These are phyloP conservation scores for Solanum raphanifolium DNA, from an alignment of 257 asterid species.

Conservation along the genomic window DNA sequence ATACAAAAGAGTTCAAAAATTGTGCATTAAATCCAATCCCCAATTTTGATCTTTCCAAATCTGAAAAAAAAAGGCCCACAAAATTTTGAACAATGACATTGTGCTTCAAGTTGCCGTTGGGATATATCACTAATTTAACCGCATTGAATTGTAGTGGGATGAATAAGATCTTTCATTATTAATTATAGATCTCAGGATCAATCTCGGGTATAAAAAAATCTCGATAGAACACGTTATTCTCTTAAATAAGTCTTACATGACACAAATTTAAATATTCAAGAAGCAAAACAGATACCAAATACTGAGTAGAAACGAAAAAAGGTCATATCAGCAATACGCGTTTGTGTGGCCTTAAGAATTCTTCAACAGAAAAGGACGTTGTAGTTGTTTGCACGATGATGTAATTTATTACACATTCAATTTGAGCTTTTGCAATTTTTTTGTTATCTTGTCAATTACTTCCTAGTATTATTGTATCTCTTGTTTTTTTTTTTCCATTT, in stretches of 20 bases:
- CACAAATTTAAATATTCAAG: fast-evolving
- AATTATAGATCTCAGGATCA: fast-evolving
- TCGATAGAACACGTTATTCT: fast-evolving
- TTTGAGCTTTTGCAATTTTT: not conserved
- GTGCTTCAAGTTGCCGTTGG: not conserved
- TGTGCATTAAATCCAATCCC: not conserved
- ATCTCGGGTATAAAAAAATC: fast-evolving
- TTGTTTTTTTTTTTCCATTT: not conserved
- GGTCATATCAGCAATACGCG: not conserved
- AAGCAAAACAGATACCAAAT: fast-evolving
- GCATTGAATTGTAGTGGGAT: fast-evolving
- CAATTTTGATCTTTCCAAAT: not conserved
- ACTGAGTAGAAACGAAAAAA: fast-evolving
- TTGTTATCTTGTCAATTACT: not conserved
- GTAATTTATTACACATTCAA: not conserved
- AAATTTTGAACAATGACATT: not conserved
- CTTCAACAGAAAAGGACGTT: not conserved
- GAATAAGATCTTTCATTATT: not conserved
- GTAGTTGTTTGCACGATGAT: not conserved
- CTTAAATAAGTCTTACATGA: fast-evolving
- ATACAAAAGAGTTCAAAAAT: not conserved
- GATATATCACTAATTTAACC: not conserved
- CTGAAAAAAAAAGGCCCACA: not conserved
- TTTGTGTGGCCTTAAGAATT: not conserved
- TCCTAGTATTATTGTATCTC: not conserved